A percentile compares a stretch with the other conserved stretches of the same genome.
Evolutionary conservation across 345 rosid genomes (phyloP).

Genomic region (Brassica cretica): DNA sequence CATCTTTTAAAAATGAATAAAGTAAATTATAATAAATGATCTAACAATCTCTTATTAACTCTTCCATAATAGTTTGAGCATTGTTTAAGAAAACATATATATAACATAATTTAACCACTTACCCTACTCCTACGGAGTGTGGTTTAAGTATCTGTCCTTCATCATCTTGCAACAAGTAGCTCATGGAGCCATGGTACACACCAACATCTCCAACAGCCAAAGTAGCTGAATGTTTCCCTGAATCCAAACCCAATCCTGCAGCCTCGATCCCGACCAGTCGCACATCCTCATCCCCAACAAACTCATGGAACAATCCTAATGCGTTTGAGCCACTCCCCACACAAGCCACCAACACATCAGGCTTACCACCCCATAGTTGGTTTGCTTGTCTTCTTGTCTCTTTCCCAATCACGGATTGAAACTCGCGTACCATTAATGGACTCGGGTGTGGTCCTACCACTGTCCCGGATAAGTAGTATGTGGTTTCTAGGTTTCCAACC

Average conservation of each 20-base stretch:
- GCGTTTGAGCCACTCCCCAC: conserved; percentile 88
- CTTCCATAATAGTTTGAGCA: not conserved
- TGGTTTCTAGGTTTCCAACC: conserved; percentile 50
- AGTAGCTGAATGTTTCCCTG: conserved; percentile 77
- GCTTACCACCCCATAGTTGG: conserved; percentile 85
- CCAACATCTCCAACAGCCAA: conserved; percentile 75
- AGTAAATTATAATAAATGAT: too few species aligned
- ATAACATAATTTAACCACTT: conserved; percentile 4
- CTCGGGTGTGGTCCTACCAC: conserved; percentile 87
- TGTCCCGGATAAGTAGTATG: conserved; percentile 56
- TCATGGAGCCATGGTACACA: conserved; percentile 85
- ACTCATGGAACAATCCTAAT: conserved; percentile 75
- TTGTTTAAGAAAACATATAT: not conserved
- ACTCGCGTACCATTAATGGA: conserved; percentile 76
- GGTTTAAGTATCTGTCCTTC: conserved; percentile 67
- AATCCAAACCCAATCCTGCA: conserved; percentile 73
- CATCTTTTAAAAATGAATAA: not conserved
- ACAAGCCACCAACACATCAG: conserved; percentile 79
- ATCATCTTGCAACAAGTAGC: conserved; percentile 69
- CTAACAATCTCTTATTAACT: too few species aligned
- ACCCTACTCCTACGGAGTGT: conserved; percentile 69
- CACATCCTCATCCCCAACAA: conserved; percentile 59
- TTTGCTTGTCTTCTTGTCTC: conserved; percentile 77
- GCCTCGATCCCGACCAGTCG: conserved; percentile 85
- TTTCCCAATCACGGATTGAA: conserved; percentile 78